Percentiles rank a stretch among this genome's conserved stretches.
Evolutionary conservation across 2,329 filamentous ascomycete genomes (phyloP).

Genomic region (Thielaviopsis populi): DNA sequence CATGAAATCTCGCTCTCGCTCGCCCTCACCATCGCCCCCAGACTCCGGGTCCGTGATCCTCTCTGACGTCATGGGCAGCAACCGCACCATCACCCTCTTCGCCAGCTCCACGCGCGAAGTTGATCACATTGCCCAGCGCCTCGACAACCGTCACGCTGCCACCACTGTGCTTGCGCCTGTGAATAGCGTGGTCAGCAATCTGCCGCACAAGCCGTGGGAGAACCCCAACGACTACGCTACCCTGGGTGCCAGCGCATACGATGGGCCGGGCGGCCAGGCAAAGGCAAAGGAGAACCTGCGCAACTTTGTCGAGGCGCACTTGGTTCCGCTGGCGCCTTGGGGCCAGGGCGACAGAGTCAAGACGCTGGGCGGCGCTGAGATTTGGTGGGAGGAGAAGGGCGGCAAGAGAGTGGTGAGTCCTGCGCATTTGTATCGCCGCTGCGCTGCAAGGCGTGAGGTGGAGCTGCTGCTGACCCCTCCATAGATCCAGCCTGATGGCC

Average conservation of each 20-base stretch:
- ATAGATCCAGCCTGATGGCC: slow-evolving; percentile 61
- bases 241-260: slow-evolving; percentile 57
- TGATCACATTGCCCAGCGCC: slow-evolving; percentile 48
- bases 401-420: slow-evolving; percentile 48
- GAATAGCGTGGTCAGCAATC: slow-evolving; percentile 61
- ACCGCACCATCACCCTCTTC: slow-evolving; percentile 70
- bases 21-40: background rate
- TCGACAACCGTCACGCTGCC: slow-evolving; percentile 51
- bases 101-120: slow-evolving; percentile 66
- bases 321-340: slow-evolving; percentile 67
- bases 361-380: slow-evolving; percentile 49
- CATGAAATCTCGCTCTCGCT: background rate
- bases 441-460: background rate
- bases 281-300: slow-evolving; percentile 62
- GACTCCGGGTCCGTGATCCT: slow-evolving; percentile 39
- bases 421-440: too few species aligned
- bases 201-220: slow-evolving; percentile 81
- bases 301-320: slow-evolving; percentile 73
- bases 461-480: slow-evolving; percentile 15
- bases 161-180: slow-evolving; percentile 77
- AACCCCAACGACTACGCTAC: slow-evolving; percentile 55
- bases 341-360: slow-evolving; percentile 46
- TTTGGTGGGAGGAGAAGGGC: slow-evolving; percentile 71
- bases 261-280: slow-evolving; percentile 57
- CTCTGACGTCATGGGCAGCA: slow-evolving; percentile 68